phyloP scores from a whole-genome alignment of 2,329 filamentous ascomycete species.

The Colletotrichum spaethianum region DNA sequence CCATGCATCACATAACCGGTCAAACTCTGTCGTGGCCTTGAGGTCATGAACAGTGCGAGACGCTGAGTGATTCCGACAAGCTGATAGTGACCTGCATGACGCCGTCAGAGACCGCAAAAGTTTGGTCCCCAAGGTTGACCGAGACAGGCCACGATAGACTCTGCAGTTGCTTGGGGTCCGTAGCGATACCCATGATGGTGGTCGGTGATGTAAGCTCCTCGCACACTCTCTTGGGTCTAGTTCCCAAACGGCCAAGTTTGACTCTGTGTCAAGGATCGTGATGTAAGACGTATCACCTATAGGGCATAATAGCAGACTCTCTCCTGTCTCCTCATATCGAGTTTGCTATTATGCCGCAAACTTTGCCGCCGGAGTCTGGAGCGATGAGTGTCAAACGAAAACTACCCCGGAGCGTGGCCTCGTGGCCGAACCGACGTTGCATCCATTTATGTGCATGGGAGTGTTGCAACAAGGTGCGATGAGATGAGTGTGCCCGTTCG shows the following conservation, averaged over 20 bases:
- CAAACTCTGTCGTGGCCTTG: not conserved
- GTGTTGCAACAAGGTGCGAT: constrained; percentile 25
- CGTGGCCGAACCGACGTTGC: constrained; percentile 26
- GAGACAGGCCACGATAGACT: not conserved
- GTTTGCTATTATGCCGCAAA: constrained; percentile 1
- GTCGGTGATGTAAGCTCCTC: not conserved
- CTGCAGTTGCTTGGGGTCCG: not conserved
- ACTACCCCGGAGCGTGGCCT: constrained; percentile 13
- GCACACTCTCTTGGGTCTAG: not conserved
- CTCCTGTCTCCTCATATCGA: not conserved
- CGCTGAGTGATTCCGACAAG: not conserved
- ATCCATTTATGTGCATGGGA: constrained; percentile 31
- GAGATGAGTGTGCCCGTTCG: constrained; percentile 38
- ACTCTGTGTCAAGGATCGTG: constrained; percentile 21
- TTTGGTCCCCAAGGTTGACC: not conserved
- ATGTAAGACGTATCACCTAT: constrained; percentile 16
- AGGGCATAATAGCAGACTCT: constrained; percentile 14
- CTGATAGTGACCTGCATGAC: not conserved
- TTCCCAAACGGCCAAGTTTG: constrained; percentile 10
- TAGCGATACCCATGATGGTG: not conserved
- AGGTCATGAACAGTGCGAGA: not conserved
- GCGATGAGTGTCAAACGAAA: constrained; percentile 18
- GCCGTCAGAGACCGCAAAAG: not conserved
- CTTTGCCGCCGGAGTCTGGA: constrained; percentile 4
- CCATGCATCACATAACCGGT: not conserved